Evolutionary conservation across 164 flowering plant species (phyloP), one percentile per base, ranked within the genome.

Genomic region (Magnolia officinalis): DNA sequence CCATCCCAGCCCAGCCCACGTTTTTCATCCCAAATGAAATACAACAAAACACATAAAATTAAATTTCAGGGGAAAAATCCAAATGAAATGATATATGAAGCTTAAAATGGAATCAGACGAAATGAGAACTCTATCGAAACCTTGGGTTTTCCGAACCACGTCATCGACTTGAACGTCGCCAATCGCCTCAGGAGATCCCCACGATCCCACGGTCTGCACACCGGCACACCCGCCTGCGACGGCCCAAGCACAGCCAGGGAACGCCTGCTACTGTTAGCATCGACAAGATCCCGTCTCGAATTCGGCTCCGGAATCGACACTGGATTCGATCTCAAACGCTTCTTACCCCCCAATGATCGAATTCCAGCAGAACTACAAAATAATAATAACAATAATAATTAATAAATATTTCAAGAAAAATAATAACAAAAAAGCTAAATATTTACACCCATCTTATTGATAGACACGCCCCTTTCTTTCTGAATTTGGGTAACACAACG

Each of bases 131-230:
- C 13, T 24, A 70, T 13, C 20, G 14, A 31, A 79, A 95, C 99
- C 99, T 93, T 87, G 24, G 98, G 98, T 84, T 92, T 96, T 37
- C 90, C 99, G 76, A 96, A 93, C 99, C 99, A 96, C n/a, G 92
- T 88, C 92, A 92, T 96, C 51, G 99, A 89, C 87, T 96, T 96
- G 86, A 92, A 96, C 4, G 98, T 93, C 8, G 95, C 85, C 31
- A 92, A 70, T 81, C 98, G 87, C 86, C 83, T 87, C 83, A 90
- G 75, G 18, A 92, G 87, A 80, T 95, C 99, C 51, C 86, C 89
- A 63, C 97, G 88, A 79, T 91, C 93, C 99, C 99, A 95, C 7
- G 99, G 99, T 74, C 97, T 84, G 78, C 97, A 95, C 20, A 81
- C 2, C 10, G 91, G 61, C 61, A 11, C 3, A 16, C 16, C 18